Conservation (phyloP, 2,329 filamentous ascomycete genomes). For the Aspergillus sp. region DNA sequence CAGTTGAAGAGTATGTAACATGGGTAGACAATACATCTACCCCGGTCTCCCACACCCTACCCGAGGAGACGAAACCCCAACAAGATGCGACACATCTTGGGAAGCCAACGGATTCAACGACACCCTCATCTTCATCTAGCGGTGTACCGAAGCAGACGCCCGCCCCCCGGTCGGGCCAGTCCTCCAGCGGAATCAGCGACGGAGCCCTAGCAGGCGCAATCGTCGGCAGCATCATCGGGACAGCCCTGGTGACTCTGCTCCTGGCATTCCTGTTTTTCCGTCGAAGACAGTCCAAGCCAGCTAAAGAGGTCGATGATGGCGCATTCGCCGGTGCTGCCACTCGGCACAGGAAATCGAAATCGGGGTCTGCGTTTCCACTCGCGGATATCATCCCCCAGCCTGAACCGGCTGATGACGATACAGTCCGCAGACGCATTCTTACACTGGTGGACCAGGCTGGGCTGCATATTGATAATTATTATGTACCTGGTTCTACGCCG, state of each 20-base stretch:
- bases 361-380: not conserved
- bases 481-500: slow-evolving; percentile 13
- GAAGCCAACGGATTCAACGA: not conserved
- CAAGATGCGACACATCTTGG: too few relatives aligned
- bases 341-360: not conserved
- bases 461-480: slow-evolving; percentile 40
- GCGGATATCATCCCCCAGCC: slow-evolving; percentile 25
- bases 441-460: slow-evolving; percentile 34
- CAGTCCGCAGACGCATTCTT: slow-evolving; percentile 24
- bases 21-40: too few relatives aligned
- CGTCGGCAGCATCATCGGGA: slow-evolving; percentile 25
- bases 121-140: not conserved
- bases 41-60: too few relatives aligned
- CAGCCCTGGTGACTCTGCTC: slow-evolving; percentile 21
- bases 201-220: slow-evolving; percentile 27
- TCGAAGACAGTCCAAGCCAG: not conserved
- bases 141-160: not conserved
- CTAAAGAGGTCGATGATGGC: too few relatives aligned
- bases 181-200: slow-evolving; percentile 6
- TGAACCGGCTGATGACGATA: slow-evolving; percentile 27
- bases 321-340: not conserved
- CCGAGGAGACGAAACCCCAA: too few relatives aligned
- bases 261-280: slow-evolving; percentile 23
- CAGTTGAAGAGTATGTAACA: too few relatives aligned
- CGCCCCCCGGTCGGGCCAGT: not conserved